Evolutionary conservation across 192 early-diverging fungal genomes (phyloP).

Genomic region (Obelidium mucronatum): DNA sequence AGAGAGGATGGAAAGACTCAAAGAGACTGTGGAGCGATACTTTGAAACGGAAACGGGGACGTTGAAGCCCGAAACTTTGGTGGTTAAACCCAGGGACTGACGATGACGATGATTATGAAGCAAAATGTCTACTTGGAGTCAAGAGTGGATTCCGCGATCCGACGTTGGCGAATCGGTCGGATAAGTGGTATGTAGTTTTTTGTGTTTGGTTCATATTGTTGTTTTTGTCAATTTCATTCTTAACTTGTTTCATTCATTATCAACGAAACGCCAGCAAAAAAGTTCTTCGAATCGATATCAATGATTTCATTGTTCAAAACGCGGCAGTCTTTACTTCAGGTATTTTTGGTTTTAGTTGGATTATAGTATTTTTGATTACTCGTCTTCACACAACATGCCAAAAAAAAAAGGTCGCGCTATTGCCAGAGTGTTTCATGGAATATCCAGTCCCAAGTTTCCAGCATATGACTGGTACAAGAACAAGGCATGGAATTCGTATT

Average conservation of each 20-base stretch:
- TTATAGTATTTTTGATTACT: not conserved
- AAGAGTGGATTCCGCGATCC: conserved; percentile 32
- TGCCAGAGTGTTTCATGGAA: conserved; percentile 58
- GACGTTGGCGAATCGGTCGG: conserved; percentile 11
- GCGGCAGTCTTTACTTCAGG: conserved; percentile 33
- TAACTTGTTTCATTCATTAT: conserved; percentile 14
- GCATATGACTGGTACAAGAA: conserved; percentile 52
- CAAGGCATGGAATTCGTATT: conserved; percentile 51
- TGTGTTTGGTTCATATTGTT: not conserved
- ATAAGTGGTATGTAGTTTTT: conserved; percentile 17
- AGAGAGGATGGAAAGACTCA: not conserved
- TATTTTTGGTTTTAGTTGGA: not conserved
- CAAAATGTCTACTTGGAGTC: conserved; percentile 9
- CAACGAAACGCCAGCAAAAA: conserved; percentile 21
- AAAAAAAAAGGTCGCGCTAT: conserved; percentile 44
- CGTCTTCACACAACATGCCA: not conserved
- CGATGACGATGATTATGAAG: not conserved
- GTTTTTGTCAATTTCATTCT: not conserved
- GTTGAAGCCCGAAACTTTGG: not conserved
- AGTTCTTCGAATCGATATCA: conserved; percentile 37
- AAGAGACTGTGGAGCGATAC: conserved; percentile 8
- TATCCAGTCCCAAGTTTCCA: conserved; percentile 52
- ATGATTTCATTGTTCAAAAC: conserved; percentile 39
- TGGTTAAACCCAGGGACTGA: not conserved
- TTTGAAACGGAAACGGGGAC: conserved; percentile 32